Evolutionary conservation across 1,284 basidiomycete genomes (phyloP), one percentile per base, ranked within the genome.

Genomic region (Neonothopanus nambi): DNA sequence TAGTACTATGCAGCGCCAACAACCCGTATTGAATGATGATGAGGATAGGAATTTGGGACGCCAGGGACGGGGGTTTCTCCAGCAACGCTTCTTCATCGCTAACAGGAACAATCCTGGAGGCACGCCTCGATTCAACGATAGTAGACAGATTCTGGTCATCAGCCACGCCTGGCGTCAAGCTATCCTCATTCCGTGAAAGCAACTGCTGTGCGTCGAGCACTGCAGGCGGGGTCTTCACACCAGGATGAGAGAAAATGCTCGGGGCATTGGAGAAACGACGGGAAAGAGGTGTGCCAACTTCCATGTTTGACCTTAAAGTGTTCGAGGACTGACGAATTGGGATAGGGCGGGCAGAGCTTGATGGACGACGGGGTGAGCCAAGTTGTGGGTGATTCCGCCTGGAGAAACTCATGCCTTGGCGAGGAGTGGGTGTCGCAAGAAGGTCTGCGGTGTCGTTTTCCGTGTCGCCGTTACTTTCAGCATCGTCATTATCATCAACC

Each of bases 11-110:
- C 52, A 92, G 68, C 13, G 89, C 89, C 61, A 92, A 70, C 58
- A 89, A 67, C 15, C 89, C 90, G 67, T 92, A 92, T 67, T 92
- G 89, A 17, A 89, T 65, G 57, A 92, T 91, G 55, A 92, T 80
- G 58, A 84, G 59, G 24, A 87, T 59, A 5, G 89, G 89, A 33
- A 92, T 70, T 65, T 85, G 84, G 17, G 82, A 84, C 54, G 76
- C 64, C 60, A 89, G 62, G 9, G 87, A 84, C 0, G 84, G 85
- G 20, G 77, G 73, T 61, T 80, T 81, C 62, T 78, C 76, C 13
- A 64, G 55, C 11, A 75, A 48, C 2, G 60, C 73, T 48, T 76
- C 73, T 8, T 70, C 59, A 57, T 76, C 74, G 40, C 59, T 59
- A 37, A 71, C 61, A 24, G 63, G 54, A 28, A 64, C 63, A 13